Percentiles rank a stretch among this genome's conserved stretches.
Conservation (phyloP, 139 green algal species). For the Edaphochlamys debaryana region DNA sequence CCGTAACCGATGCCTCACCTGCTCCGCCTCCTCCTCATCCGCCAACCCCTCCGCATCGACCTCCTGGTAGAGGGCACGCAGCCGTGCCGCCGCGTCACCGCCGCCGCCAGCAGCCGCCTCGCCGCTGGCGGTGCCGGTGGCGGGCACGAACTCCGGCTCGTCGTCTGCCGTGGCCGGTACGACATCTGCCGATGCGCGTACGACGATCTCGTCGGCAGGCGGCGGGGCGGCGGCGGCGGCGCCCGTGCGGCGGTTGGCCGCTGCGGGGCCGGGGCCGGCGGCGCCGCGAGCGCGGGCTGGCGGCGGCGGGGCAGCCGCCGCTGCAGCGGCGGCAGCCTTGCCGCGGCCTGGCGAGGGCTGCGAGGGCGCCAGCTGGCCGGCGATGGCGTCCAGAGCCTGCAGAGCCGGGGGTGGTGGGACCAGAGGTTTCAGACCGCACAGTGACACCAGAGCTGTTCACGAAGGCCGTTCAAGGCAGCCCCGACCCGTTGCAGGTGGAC, state of each 20-base stretch:
- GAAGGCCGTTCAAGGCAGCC: neutral
- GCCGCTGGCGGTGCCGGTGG: too few species aligned
- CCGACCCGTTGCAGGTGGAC: neutral
- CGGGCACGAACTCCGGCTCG: too few species aligned
- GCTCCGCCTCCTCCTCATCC: conserved; percentile 6
- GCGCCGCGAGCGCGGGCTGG: neutral
- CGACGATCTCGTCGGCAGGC: too few species aligned
- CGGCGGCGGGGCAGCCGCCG: neutral
- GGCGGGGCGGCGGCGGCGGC: too few species aligned
- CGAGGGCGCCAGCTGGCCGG: conserved; percentile 8
- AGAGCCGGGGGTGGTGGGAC: neutral
- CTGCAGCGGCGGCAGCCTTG: neutral
- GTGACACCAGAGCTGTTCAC: neutral
- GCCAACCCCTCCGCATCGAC: conserved; percentile 13
- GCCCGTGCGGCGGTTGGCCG: too few species aligned
- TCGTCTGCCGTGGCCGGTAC: too few species aligned
- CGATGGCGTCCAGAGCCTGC: conserved; percentile 24
- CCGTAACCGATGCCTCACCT: too few species aligned
- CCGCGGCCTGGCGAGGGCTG: neutral
- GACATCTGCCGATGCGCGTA: too few species aligned
- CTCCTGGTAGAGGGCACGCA: neutral
- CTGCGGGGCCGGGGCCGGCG: too few species aligned
- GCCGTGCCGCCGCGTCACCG: neutral
- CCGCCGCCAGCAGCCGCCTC: neutral
- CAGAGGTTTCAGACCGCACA: too few species aligned